Evolutionary conservation across 805 yeast genomes (phyloP), one percentile per base, ranked within the genome.

Genomic region (Candida xiaguanensis): DNA sequence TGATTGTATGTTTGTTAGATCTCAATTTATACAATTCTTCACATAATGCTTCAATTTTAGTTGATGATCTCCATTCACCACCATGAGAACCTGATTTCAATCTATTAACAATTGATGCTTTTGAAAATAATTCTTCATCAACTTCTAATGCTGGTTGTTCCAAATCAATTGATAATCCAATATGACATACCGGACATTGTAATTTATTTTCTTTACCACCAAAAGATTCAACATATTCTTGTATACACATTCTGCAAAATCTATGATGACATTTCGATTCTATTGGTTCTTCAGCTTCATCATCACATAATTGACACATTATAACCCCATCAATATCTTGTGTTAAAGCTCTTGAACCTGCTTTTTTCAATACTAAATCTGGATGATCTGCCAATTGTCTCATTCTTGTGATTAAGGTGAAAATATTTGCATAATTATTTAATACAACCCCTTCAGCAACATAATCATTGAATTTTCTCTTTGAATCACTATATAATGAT

Each of bases 301-400:
- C 99, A 49, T 90, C 98, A 63, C 99, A 93, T 17, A 93, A 58
- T 49, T 87, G 95, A 56, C 99, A 93, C 30, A 93, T 82, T 27
- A 68, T 64, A 8, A 89, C 77, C 1, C 78, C 78, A 8, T 73
- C 75, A 5, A 66, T 56, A 11, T 75, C 77, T 20, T 51, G 53
- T 1, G 67, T 44, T 7, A 44, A 61, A 47, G 49, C 60, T 48
- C 52, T 63, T 8, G 64, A 53, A 3, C 76, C 76, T 22, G 81
- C 73, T 38, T 90, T 71, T 49, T 89, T 80, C 55, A 93, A 67
- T 1, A 93, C 97, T 46, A 93, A 68, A 63, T 93, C 99, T 0
- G 99, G 99, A 61, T 93, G 99, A 59, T 93, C 99, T 0, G 99
- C 98, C 51, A 93, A 70, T 62, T 93, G 99, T 52, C 99, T 78